Conservation (phyloP, 163 green algal species). For the Chlamydomonas reinhardtii region DNA sequence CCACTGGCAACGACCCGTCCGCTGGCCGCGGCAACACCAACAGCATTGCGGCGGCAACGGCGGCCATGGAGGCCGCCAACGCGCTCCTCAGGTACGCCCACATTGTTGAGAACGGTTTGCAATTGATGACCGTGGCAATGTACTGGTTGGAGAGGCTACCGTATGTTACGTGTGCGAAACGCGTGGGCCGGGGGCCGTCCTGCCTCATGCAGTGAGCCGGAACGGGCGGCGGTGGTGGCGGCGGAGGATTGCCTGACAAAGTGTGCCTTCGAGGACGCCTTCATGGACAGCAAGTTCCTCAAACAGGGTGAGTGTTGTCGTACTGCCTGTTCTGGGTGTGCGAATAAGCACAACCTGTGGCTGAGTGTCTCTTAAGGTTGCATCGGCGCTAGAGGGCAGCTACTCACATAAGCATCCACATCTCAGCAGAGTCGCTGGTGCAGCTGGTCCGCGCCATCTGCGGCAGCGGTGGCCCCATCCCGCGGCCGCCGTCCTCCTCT, state of each 20-base stretch:
- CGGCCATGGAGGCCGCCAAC: conserved; percentile 12
- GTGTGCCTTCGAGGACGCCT: conserved; percentile 91
- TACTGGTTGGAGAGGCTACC: too few species aligned
- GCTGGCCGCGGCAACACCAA: background rate
- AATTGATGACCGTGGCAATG: too few species aligned
- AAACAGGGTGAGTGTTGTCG: conserved; percentile 54
- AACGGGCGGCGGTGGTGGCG: conserved; percentile 57
- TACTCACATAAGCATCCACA: background rate
- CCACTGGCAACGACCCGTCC: background rate
- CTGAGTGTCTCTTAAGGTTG: too few species aligned
- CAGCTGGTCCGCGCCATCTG: conserved; percentile 86
- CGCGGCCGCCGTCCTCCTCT: conserved; percentile 34
- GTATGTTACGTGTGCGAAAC: too few species aligned
- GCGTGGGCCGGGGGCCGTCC: too few species aligned
- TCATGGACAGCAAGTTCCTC: conserved; percentile 93
- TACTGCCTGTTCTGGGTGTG: background rate
- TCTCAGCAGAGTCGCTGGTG: conserved; percentile 56
- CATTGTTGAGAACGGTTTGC: too few species aligned
- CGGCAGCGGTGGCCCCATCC: conserved; percentile 56
- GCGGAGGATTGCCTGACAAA: conserved; percentile 57
- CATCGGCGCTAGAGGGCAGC: too few species aligned
- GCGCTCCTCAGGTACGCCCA: background rate
- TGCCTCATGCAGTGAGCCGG: conserved; percentile 53
- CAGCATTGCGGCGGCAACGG: background rate
- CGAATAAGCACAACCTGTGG: too few species aligned